Evolutionary conservation across 352 stramenopile genomes (phyloP), one percentile per base, ranked within the genome.

Genomic region (Phytophthora foliorum): DNA sequence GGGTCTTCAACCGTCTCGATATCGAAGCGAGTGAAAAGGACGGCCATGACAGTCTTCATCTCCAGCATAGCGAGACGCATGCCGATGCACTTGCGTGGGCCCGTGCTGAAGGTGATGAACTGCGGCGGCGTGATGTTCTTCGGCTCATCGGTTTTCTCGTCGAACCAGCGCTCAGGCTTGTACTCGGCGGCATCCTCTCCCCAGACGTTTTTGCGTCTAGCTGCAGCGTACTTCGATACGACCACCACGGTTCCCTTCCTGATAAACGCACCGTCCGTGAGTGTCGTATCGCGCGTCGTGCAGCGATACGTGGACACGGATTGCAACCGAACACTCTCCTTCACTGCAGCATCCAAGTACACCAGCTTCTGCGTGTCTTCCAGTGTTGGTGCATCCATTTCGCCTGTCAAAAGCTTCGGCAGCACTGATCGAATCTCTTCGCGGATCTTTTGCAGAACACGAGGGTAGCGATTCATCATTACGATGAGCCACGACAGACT

Each of bases 311-410:
- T 65, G 34, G 57, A 65, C 14, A 65, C 57, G 9, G 57, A 57
- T 39, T 84, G 78, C 38, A 95, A 27, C 0, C 87, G 78, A 22
- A 93, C 55, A 19, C 42, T 86, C 58, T 95, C 87, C 4, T 71
- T 69, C 22, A 92, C 68, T 5, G 82, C 71, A 1, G 78, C 86
- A 14, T 86, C 72, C n/a, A 93, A 58, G 66, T 89, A 91, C 45
- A 69, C 66, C 14, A 91, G 62, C 22, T 75, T 55, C 63, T 78
- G 73, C 21, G 84, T 63, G 25, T 86, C 63, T 6, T 84, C 77
- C 27, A 80, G 69, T 10, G 66, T 80, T 8, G 77, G 71, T 34
- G 65, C 53, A 21, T 22, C 22, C 17, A 71, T 36, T 32, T 56
- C 22, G 9, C 53, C 53, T 6, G 65, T 74, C 29, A 82, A 50